These are phyloP conservation scores for Pontederia paniculata DNA, from an alignment of 176 grass and related monocot species.

Conservation along the genomic window DNA sequence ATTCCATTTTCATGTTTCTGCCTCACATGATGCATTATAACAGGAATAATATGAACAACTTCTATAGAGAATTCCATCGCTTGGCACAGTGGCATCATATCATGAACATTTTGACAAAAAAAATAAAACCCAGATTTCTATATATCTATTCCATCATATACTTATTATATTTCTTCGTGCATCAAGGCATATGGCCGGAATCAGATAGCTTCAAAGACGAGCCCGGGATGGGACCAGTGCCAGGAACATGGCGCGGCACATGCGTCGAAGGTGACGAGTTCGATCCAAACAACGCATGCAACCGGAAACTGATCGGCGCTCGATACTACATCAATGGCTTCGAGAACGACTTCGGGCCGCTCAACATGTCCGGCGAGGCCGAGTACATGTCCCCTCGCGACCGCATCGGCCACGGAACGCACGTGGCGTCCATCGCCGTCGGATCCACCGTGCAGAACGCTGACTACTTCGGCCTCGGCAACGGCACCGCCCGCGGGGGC, in stretches of 20 bases:
- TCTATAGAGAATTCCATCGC: too few relatives aligned
- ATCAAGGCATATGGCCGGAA: constrained; percentile 82
- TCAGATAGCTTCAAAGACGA: constrained; percentile 69
- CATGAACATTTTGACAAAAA: background rate
- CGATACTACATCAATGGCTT: constrained; percentile 72
- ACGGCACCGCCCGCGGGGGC: constrained; percentile 53
- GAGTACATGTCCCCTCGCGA: constrained; percentile 83
- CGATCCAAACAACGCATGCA: constrained; percentile 58
- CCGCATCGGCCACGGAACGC: constrained; percentile 79
- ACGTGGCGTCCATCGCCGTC: constrained; percentile 76
- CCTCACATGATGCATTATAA: too few relatives aligned
- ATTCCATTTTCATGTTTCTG: too few relatives aligned
- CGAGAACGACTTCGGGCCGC: constrained; percentile 45
- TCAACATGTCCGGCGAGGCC: constrained; percentile 34
- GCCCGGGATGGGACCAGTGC: constrained; percentile 41
- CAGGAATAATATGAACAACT: too few relatives aligned
- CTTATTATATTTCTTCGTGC: constrained; percentile 22
- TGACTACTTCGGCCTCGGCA: constrained; percentile 49
- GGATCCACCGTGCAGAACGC: constrained; percentile 30
- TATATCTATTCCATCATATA: constrained; percentile 4
- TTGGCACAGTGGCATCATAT: too few relatives aligned
- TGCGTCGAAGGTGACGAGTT: constrained; percentile 62
- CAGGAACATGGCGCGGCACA: constrained; percentile 52
- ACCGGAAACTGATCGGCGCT: constrained; percentile 83
- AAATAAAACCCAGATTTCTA: background rate